Evolutionary conservation across 352 stramenopile genomes (phyloP).

Genomic region (Blastocystis sp.): DNA sequence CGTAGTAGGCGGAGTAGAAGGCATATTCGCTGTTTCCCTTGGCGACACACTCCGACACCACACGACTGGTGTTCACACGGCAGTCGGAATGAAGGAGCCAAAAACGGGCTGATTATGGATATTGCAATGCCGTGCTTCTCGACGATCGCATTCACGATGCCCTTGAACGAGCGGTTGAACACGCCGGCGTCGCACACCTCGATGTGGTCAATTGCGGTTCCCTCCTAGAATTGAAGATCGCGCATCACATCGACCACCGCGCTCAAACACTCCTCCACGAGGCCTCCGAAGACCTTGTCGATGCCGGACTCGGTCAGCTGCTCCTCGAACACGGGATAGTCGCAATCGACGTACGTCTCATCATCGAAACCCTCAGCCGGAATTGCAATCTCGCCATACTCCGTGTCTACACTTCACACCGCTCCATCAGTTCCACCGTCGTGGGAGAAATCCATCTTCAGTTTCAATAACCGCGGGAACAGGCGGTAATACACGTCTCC

Average conservation of each 20-base stretch:
- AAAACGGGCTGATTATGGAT: conserved; percentile 12
- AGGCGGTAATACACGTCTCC: neutral
- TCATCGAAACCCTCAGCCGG: conserved; percentile 1
- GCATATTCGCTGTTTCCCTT: conserved; percentile 35
- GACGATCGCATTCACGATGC: neutral
- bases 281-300: neutral
- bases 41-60: conserved; percentile 23
- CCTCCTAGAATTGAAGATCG: neutral
- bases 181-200: conserved; percentile 30
- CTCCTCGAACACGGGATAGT: neutral
- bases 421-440: neutral
- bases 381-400: conserved; percentile 23
- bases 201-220: neutral
- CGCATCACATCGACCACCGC: conserved; percentile 1
- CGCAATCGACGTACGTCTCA: neutral
- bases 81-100: conserved; percentile 5
- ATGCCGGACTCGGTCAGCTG: neutral
- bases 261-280: neutral
- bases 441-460: conserved; percentile 24
- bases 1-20: conserved; percentile 38
- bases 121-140: neutral
- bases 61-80: neutral
- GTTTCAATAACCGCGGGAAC: neutral
- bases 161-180: neutral
- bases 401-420: neutral